These are phyloP conservation scores for Cyathus striatus DNA, from an alignment of 768 basidiomycete species.

Conservation along the genomic window DNA sequence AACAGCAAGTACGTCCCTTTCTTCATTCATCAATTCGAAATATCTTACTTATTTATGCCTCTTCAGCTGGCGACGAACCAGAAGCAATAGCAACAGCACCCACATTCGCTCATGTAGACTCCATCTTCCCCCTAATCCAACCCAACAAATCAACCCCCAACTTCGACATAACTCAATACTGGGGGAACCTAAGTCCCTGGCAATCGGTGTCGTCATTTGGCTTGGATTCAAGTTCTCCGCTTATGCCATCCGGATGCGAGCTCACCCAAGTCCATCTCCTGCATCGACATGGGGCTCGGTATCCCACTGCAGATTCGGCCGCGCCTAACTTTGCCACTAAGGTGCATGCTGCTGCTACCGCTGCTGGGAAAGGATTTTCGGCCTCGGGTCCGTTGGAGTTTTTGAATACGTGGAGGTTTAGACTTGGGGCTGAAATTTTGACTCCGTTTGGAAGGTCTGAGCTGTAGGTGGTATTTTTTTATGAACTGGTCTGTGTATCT, in stretches of 20 bases:
- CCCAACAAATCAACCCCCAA: conserved; percentile 27
- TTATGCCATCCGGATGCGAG: conserved; percentile 40
- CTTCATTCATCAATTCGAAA: too few relatives aligned
- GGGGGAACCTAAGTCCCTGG: conserved; percentile 48
- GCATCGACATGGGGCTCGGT: conserved; percentile 67
- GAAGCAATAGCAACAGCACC: conserved; percentile 37
- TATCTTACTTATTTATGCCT: not conserved
- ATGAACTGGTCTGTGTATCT: too few relatives aligned
- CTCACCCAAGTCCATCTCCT: conserved; percentile 52
- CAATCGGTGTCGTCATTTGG: conserved; percentile 48
- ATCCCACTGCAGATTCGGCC: conserved; percentile 42
- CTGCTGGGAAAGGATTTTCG: conserved; percentile 37
- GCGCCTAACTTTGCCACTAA: conserved; percentile 40
- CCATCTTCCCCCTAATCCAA: conserved; percentile 35
- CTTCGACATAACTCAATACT: conserved; percentile 42
- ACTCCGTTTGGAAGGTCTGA: conserved; percentile 77
- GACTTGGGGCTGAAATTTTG: conserved; percentile 70
- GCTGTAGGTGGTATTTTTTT: conserved; percentile 28
- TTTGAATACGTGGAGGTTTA: conserved; percentile 72
- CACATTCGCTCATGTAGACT: conserved; percentile 25
- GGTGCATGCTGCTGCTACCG: conserved; percentile 39
- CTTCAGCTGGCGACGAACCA: conserved; percentile 37
- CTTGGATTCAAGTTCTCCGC: conserved; percentile 38
- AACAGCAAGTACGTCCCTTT: conserved; percentile 44
- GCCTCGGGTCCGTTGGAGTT: conserved; percentile 56